Percentiles rank a stretch among this genome's conserved stretches.
Conservation (phyloP, 176 grass and related monocot species). For the Eragrostis curvula region DNA sequence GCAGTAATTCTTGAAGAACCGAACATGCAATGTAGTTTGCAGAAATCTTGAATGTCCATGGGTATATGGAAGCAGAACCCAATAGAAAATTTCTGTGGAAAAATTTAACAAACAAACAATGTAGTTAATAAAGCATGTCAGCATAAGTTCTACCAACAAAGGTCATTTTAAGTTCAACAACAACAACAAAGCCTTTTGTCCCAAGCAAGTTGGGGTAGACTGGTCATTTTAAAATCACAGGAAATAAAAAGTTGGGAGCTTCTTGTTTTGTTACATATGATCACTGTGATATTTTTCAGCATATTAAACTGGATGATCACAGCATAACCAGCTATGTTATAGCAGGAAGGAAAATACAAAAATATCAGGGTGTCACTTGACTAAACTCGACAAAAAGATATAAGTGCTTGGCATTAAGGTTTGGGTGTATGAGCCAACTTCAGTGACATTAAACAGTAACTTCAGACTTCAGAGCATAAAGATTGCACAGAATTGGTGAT, state of each 20-base stretch:
- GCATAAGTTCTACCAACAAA: neutral
- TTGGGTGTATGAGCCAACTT: neutral
- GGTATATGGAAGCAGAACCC: constrained; percentile 1
- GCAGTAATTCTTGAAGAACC: constrained; percentile 12
- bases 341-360: constrained; percentile 1
- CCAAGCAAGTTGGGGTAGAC: neutral
- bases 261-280: neutral
- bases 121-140: constrained; percentile 19
- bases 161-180: neutral
- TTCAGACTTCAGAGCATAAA: neutral
- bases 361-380: neutral
- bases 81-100: constrained; percentile 20
- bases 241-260: constrained; percentile 5
- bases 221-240: neutral
- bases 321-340: neutral
- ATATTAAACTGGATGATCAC: constrained; percentile 7
- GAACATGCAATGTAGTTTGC: neutral
- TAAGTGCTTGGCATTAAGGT: neutral
- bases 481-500: neutral
- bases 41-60: constrained; percentile 5
- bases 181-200: neutral
- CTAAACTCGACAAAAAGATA: neutral
- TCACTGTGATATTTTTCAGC: neutral
- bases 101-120: constrained; percentile 16
- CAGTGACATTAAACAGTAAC: neutral